Conservation (phyloP, 1,284 basidiomycete species). For the Cryptococcus sp. region DNA sequence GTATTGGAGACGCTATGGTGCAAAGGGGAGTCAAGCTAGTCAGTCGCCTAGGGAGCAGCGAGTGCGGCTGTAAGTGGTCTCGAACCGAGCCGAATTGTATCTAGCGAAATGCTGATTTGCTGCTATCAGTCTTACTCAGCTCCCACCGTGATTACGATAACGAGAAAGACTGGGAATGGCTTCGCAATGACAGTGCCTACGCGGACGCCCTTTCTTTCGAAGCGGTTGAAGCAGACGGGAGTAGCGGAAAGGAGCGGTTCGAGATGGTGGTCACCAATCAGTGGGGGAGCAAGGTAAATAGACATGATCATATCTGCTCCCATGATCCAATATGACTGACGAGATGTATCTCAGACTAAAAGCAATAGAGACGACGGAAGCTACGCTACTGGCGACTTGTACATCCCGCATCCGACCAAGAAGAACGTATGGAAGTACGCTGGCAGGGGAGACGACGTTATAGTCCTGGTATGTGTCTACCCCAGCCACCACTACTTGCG, state of each 20-base stretch:
- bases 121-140: slow-evolving; percentile 45
- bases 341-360: slow-evolving; percentile 28
- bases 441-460: slow-evolving; percentile 54
- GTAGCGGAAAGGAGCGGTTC: slow-evolving; percentile 12
- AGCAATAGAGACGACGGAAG: slow-evolving; percentile 49
- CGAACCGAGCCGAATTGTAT: too few species aligned
- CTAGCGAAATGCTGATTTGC: slow-evolving; percentile 6
- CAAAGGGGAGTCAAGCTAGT: slow-evolving; percentile 47
- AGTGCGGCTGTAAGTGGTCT: slow-evolving; percentile 51
- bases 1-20: slow-evolving; percentile 50
- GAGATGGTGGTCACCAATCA: slow-evolving; percentile 49
- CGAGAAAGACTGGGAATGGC: slow-evolving; percentile 54
- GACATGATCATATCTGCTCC: background rate
- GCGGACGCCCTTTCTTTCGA: slow-evolving; percentile 35
- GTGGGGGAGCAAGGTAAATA: slow-evolving; percentile 46
- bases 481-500: background rate
- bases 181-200: slow-evolving; percentile 46
- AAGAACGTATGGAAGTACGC: slow-evolving; percentile 48
- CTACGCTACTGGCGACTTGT: slow-evolving; percentile 54
- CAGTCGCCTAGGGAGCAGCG: slow-evolving; percentile 54
- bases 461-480: slow-evolving; percentile 44
- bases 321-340: background rate
- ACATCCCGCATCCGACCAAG: slow-evolving; percentile 43
- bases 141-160: slow-evolving; percentile 50
- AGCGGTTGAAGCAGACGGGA: slow-evolving; percentile 10